phyloP scores from a whole-genome alignment of 2,329 filamentous ascomycete genomes.

The Uncinocarpus reesii region DNA sequence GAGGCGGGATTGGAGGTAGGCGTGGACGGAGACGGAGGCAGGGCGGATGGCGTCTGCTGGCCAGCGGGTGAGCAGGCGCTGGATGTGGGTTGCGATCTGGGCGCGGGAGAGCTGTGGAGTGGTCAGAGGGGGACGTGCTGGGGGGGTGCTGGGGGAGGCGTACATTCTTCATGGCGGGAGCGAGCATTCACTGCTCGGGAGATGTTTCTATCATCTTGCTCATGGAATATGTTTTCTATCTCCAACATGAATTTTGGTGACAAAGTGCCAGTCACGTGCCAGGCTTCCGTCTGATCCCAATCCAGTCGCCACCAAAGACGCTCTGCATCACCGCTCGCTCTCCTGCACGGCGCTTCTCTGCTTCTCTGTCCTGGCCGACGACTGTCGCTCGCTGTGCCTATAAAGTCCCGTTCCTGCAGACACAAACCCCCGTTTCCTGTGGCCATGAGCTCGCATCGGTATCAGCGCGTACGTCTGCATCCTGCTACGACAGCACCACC shows the following conservation, averaged over 20 bases:
- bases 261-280: too few species aligned
- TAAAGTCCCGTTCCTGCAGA: too few species aligned
- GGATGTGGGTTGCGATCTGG: conserved; percentile 29
- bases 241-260: too few species aligned
- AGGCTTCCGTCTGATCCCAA: too few species aligned
- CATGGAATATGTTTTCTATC: too few species aligned
- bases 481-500: too few species aligned
- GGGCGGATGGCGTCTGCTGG: conserved; percentile 37
- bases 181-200: background rate
- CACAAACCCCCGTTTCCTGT: too few species aligned
- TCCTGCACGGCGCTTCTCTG: conserved; percentile 19
- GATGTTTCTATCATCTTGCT: too few species aligned
- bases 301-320: too few species aligned
- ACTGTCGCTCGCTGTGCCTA: too few species aligned
- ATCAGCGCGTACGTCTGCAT: conserved; percentile 36
- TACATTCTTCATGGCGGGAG: conserved; percentile 8
- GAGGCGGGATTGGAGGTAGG: conserved; percentile 31
- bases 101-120: conserved; percentile 24
- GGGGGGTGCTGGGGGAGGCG: background rate
- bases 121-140: conserved; percentile 4
- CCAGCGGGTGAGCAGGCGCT: conserved; percentile 37
- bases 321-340: too few species aligned
- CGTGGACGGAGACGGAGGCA: conserved; percentile 37
- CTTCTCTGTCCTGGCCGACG: conserved; percentile 18
- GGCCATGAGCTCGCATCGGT: conserved; percentile 41